phyloP scores from a whole-genome alignment of 495 filamentous ascomycete genomes.

The Hypoxylon fragiforme region DNA sequence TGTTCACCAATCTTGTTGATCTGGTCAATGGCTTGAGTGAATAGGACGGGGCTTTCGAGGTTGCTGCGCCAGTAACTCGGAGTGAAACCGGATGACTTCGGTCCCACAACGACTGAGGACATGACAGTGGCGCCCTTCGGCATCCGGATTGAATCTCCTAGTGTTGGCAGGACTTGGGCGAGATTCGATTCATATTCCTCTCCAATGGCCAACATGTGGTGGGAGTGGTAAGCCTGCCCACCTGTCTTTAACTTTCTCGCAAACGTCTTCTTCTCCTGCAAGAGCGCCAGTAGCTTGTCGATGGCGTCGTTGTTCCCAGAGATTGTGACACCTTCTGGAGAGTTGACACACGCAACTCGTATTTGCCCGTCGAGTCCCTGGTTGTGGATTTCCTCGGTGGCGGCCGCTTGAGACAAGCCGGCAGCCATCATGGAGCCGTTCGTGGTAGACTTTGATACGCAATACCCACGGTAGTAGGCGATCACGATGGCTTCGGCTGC shows the following conservation, averaged over 20 bases:
- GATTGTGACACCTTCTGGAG: slow-evolving; percentile 39
- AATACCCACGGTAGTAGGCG: slow-evolving; percentile 37
- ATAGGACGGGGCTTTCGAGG: slow-evolving; percentile 33
- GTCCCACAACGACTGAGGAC: background rate
- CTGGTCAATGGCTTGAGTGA: slow-evolving; percentile 28
- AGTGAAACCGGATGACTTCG: background rate
- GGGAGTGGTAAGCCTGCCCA: slow-evolving; percentile 51
- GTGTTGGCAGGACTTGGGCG: background rate
- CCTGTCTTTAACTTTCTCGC: slow-evolving; percentile 34
- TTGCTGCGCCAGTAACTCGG: slow-evolving; percentile 31
- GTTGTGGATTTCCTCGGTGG: slow-evolving; percentile 16
- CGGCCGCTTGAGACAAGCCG: slow-evolving; percentile 26
- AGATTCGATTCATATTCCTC: slow-evolving; percentile 18
- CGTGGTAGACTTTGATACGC: background rate
- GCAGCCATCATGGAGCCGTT: slow-evolving; percentile 45
- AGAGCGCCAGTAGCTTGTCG: background rate
- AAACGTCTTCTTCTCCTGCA: slow-evolving; percentile 14
- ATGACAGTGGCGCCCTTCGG: slow-evolving; percentile 35
- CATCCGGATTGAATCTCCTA: background rate
- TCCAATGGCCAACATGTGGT: slow-evolving; percentile 32
- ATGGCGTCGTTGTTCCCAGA: slow-evolving; percentile 31
- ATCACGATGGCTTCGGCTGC: slow-evolving; percentile 25
- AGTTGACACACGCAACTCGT: slow-evolving; percentile 45
- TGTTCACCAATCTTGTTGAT: background rate
- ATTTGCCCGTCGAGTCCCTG: slow-evolving; percentile 6